These are phyloP conservation scores for Sonneratia alba DNA, from an alignment of 345 rosid genomes.

Conservation along the genomic window DNA sequence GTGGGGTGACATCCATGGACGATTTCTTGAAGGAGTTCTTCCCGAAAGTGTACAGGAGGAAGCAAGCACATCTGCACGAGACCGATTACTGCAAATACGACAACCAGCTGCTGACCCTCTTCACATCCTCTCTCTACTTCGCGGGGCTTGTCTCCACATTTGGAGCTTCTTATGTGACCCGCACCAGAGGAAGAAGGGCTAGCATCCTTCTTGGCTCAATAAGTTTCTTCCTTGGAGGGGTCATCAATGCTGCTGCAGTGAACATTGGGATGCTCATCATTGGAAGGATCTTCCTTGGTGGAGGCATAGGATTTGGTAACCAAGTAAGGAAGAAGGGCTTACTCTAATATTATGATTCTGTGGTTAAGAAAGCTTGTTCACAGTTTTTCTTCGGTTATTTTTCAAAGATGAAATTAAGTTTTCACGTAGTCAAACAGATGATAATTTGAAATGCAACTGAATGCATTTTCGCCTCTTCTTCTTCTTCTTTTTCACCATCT, in stretches of 20 bases:
- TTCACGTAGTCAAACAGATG: no score
- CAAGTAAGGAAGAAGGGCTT: slow-evolving; percentile 31
- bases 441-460: no score
- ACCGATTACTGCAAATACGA: slow-evolving; percentile 94
- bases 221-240: slow-evolving; percentile 70
- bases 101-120: slow-evolving; percentile 64
- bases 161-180: slow-evolving; percentile 62
- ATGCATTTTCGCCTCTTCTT: no score
- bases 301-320: slow-evolving; percentile 82
- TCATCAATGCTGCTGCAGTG: slow-evolving; percentile 54
- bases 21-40: slow-evolving; percentile 79
- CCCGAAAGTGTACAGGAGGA: slow-evolving; percentile 56
- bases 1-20: slow-evolving; percentile 96
- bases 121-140: slow-evolving; percentile 79
- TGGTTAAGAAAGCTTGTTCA: no score
- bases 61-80: slow-evolving; percentile 56
- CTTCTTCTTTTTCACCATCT: no score
- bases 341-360: no score
- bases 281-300: slow-evolving; percentile 64
- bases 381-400: no score
- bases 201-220: slow-evolving; percentile 67
- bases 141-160: slow-evolving; percentile 70
- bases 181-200: slow-evolving; percentile 53
- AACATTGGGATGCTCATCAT: slow-evolving; percentile 59
- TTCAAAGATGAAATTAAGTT: no score